Evolutionary conservation across 345 rosid species (phyloP), one percentile per base, ranked within the genome.

Genomic region (Arabidopsis suecica): DNA sequence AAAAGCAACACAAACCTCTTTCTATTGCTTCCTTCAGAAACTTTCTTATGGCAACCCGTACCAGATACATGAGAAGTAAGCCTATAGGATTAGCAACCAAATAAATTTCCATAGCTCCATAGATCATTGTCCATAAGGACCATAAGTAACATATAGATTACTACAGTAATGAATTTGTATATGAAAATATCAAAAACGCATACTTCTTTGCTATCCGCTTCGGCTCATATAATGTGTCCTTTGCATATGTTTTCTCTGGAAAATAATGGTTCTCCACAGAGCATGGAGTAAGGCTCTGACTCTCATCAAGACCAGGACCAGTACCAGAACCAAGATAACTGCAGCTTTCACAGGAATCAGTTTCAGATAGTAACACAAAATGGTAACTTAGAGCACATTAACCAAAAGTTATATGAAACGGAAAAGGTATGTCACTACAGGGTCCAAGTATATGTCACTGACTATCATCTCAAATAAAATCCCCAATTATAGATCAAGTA

Each of bases 151-250:
- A 54, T 16, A 22, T 6, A 12, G 14, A 59, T 14, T 23, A 30
- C 66, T 71, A 40, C n/a, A 56, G 20, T 38, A 32, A 65, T 40
- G 1, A 41, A 30, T n/a, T 53, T 66, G 49, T 40, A 30, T 49
- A 41, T 13, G 37, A 67, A 66, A 72, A 65, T 47, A 78, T 53
- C 47, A 38, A n/a, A 54, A 47, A 41, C 9, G 9, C 69, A 48
- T 53, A 93, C 98, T 82, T 84, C 82, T 88, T 92, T 68, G 80
- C 55, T 55, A 80, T 73, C 65, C 69, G 84, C 74, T 87, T 87
- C 42, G 69, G 75, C 71, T 80, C 85, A 22, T 85, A 76, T 13
- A 71, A 37, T 9, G 73, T 48, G 72, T 76, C 67, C 12, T 68
- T 81, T 64, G 76, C 72, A 68, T 60, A 57, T 6, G 49, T 50